Conservation (phyloP, 164 flowering plant species). For the Paratinospora sagittata region DNA sequence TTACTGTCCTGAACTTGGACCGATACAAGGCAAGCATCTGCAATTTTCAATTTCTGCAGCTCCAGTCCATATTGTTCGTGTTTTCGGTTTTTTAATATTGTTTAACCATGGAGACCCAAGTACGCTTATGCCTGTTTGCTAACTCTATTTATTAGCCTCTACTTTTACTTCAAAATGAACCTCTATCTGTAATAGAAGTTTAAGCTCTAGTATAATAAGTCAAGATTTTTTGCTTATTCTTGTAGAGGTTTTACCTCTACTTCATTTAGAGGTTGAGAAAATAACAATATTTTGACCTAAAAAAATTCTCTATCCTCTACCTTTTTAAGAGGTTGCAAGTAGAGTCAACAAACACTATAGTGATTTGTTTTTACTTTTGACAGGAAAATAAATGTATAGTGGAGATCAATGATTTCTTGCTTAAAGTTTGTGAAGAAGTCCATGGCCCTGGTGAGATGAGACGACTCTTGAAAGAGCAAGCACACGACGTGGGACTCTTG, state of each 20-base stretch:
- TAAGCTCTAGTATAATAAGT: no score
- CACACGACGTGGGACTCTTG: slow-evolving; percentile 59
- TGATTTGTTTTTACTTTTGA: neutral
- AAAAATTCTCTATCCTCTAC: no score
- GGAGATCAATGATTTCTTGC: slow-evolving; percentile 60
- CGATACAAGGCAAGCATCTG: slow-evolving; percentile 61
- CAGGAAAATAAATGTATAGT: slow-evolving; percentile 32
- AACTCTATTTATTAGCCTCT: no score
- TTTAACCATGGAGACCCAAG: slow-evolving; percentile 1
- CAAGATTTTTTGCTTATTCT: no score
- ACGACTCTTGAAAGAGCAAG: slow-evolving; percentile 47
- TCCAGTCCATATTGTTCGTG: neutral
- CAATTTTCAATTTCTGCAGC: neutral
- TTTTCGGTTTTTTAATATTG: neutral
- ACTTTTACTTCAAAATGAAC: no score
- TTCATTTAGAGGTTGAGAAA: no score
- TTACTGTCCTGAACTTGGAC: slow-evolving; percentile 65
- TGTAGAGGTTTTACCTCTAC: no score
- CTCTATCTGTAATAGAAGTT: no score
- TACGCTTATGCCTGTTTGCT: neutral
- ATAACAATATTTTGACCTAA: no score
- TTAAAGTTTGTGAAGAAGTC: slow-evolving; percentile 43
- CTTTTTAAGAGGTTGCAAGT: no score
- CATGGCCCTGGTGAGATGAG: slow-evolving; percentile 27
- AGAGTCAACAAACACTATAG: no score